Evolutionary conservation across 176 grass and related monocot genomes (phyloP).

Genomic region (Zoysia pacifica): DNA sequence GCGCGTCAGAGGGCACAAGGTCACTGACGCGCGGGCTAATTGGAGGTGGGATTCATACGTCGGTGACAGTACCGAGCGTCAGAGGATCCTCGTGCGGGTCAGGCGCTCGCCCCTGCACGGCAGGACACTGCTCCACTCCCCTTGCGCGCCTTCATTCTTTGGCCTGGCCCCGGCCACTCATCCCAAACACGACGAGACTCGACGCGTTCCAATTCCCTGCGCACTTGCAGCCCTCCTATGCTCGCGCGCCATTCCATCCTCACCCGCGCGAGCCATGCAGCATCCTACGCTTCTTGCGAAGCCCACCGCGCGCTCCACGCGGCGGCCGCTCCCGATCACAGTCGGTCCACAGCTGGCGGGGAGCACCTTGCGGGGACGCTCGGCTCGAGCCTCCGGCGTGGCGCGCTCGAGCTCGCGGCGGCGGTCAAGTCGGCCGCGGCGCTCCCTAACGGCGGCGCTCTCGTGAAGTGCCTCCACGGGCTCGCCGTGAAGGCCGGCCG

Average conservation of each 20-base stretch:
- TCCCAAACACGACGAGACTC: not conserved
- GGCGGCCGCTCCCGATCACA: conserved; percentile 42
- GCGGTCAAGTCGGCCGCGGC: conserved; percentile 49
- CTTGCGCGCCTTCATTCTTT: not conserved
- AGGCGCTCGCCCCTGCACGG: no score
- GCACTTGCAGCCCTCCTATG: not conserved
- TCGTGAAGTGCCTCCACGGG: conserved; percentile 56
- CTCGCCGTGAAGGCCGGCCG: conserved; percentile 48
- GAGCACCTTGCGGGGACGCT: conserved; percentile 35
- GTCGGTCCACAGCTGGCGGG: conserved; percentile 22
- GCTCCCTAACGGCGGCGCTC: not conserved
- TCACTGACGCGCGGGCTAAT: no score
- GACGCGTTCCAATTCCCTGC: not conserved
- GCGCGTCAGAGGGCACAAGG: no score
- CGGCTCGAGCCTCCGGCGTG: conserved; percentile 8
- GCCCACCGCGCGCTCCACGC: conserved; percentile 41
- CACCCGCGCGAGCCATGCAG: not conserved
- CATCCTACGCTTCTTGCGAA: not conserved
- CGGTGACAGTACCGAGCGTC: no score
- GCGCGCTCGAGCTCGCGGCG: conserved; percentile 57
- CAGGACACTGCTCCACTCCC: not conserved
- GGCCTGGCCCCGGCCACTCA: not conserved
- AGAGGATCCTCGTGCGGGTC: no score
- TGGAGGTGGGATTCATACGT: no score
- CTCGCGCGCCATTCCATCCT: not conserved